phyloP scores from a whole-genome alignment of 164 flowering plant genomes.

The Tetracentron sinense region DNA sequence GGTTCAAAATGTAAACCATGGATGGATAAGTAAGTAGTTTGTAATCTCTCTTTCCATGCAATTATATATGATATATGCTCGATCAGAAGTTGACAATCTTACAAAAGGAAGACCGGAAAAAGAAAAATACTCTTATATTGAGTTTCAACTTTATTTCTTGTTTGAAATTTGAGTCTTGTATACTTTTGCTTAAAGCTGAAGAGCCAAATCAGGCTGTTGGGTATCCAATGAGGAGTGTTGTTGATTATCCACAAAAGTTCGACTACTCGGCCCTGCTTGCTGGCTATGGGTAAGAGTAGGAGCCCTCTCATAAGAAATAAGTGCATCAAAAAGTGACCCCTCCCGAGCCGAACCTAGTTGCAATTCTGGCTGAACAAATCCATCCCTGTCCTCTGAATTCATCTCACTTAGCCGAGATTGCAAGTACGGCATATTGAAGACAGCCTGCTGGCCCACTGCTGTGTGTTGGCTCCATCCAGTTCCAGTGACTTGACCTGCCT shows the following conservation, averaged over 20 bases:
- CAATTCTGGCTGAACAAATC: conserved; percentile 7
- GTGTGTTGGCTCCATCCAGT: conserved; percentile 1
- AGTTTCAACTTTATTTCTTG: no score
- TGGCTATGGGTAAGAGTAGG: no score
- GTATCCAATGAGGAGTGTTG: conserved; percentile 11
- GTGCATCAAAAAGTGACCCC: conserved; percentile 1
- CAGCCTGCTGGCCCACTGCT: conserved; percentile 16
- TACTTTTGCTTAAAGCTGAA: conserved; percentile 15
- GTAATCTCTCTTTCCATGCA: no score
- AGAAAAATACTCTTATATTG: no score
- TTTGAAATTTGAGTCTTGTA: no score
- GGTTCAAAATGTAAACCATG: no score
- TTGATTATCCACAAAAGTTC: not conserved
- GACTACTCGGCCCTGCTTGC: no score
- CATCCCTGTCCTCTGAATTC: conserved; percentile 15
- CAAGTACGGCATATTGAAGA: conserved; percentile 38
- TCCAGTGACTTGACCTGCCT: not conserved
- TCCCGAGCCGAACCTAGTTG: not conserved
- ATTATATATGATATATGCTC: no score
- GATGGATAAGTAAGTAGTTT: no score
- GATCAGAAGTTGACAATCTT: no score
- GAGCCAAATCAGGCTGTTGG: conserved; percentile 26
- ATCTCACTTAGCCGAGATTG: conserved; percentile 34
- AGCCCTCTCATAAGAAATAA: conserved; percentile 5
- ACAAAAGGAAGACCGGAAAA: no score